Evolutionary conservation across 306 rosid genomes (phyloP).

Genomic region (Inga laurina): DNA sequence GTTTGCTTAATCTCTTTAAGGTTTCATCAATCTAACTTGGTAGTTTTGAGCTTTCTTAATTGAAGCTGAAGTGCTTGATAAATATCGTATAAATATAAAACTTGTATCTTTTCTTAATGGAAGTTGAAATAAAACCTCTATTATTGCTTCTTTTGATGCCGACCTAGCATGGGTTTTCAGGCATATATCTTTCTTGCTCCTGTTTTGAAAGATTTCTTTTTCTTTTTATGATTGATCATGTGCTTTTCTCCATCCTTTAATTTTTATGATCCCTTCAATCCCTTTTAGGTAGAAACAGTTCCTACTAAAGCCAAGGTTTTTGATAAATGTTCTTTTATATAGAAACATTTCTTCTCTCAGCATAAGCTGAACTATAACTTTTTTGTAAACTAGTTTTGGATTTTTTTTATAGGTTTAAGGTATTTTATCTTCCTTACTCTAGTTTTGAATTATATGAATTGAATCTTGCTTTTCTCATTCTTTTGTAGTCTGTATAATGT

Average conservation of each 20-base stretch:
- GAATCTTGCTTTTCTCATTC: neutral
- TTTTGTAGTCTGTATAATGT: neutral
- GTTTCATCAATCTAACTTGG: neutral
- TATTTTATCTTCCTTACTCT: neutral
- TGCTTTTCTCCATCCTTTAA: neutral
- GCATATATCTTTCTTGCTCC: neutral
- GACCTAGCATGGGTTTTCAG: neutral
- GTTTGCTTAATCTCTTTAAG: neutral
- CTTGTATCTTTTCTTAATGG: neutral
- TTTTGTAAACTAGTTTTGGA: neutral
- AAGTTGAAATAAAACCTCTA: neutral
- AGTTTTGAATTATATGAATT: neutral
- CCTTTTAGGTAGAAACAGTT: neutral
- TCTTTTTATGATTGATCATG: constrained; percentile 14
- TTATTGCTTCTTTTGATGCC: neutral
- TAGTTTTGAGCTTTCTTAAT: constrained; percentile 21
- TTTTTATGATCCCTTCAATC: neutral
- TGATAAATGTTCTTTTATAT: neutral
- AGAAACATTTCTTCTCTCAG: neutral
- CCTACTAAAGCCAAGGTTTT: neutral
- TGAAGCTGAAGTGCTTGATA: constrained; percentile 16
- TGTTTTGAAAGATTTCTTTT: neutral
- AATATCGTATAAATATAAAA: constrained; percentile 19
- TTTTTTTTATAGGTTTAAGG: neutral
- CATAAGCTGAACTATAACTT: neutral